Conservation (phyloP, 805 yeast genomes). For the Candida orba region DNA sequence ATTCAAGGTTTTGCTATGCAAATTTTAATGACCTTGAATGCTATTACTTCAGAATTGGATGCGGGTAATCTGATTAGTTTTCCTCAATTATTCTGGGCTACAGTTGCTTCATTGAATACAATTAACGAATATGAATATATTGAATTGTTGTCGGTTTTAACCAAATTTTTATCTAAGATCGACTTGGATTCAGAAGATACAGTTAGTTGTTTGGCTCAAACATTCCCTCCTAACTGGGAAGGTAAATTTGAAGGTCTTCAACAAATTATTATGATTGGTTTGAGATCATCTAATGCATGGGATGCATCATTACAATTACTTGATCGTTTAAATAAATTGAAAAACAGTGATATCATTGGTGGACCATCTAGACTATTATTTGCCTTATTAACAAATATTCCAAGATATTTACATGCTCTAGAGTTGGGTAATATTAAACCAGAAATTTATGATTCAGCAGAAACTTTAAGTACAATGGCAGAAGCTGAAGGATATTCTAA, state of each 20-base stretch:
- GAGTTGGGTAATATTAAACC: conserved; percentile 44
- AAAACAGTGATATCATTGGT: conserved; percentile 72
- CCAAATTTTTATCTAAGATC: conserved; percentile 79
- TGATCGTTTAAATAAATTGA: conserved; percentile 59
- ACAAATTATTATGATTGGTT: conserved; percentile 69
- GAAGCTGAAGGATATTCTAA: conserved; percentile 46
- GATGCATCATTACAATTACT: conserved; percentile 69
- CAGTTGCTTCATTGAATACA: conserved; percentile 85
- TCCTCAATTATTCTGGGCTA: conserved; percentile 94
- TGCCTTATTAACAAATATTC: conserved; percentile 71
- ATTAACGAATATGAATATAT: conserved; percentile 90
- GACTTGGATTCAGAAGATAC: conserved; percentile 82
- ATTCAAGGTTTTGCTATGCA: conserved; percentile 97
- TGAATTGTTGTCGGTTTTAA: conserved; percentile 75
- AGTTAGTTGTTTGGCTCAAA: conserved; percentile 70
- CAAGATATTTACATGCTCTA: conserved; percentile 78
- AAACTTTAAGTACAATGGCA: conserved; percentile 55
- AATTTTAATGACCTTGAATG: conserved; percentile 90
- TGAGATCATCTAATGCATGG: conserved; percentile 74
- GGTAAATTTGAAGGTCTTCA: conserved; percentile 89
- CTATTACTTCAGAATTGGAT: conserved; percentile 79
- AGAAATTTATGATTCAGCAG: conserved; percentile 48
- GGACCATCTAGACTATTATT: conserved; percentile 60
- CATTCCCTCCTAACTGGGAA: conserved; percentile 95
- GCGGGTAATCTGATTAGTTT: conserved; percentile 73